phyloP scores from a whole-genome alignment of 257 asterid species.

The Oldenlandia corymbosa region DNA sequence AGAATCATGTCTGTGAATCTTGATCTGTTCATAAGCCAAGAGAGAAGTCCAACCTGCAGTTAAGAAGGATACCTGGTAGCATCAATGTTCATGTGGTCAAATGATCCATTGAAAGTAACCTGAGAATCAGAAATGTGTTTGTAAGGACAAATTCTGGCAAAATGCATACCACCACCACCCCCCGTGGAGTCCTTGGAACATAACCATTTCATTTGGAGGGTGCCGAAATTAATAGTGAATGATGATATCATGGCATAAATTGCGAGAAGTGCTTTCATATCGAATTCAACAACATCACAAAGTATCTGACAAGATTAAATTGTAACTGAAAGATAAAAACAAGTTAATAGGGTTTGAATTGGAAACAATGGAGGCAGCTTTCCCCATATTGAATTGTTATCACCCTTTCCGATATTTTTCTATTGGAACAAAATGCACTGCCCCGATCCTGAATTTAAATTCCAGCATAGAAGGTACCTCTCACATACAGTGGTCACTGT shows the following conservation, averaged over 20 bases:
- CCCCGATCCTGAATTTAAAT: background rate
- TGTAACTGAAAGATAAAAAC: too few relatives aligned
- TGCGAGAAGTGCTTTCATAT: background rate
- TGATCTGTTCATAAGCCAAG: background rate
- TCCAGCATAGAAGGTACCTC: background rate
- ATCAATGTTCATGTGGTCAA: constrained; percentile 96
- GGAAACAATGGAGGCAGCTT: background rate
- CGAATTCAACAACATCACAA: background rate
- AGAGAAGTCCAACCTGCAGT: constrained; percentile 12
- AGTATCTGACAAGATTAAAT: background rate
- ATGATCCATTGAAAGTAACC: constrained; percentile 97
- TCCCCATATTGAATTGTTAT: background rate
- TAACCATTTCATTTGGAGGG: background rate
- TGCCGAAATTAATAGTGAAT: background rate
- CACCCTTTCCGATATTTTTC: background rate
- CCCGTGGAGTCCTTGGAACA: too few relatives aligned
- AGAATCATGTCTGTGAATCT: background rate
- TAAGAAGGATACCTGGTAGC: constrained; percentile 70
- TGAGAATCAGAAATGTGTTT: constrained; percentile 26
- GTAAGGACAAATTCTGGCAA: constrained; percentile 5
- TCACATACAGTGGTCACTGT: background rate
- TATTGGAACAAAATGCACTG: background rate
- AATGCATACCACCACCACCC: too few relatives aligned
- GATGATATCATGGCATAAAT: background rate
- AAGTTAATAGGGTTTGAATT: background rate